Evolutionary conservation across 768 basidiomycete genomes (phyloP).

Genomic region (Fistulinella prunicolor): DNA sequence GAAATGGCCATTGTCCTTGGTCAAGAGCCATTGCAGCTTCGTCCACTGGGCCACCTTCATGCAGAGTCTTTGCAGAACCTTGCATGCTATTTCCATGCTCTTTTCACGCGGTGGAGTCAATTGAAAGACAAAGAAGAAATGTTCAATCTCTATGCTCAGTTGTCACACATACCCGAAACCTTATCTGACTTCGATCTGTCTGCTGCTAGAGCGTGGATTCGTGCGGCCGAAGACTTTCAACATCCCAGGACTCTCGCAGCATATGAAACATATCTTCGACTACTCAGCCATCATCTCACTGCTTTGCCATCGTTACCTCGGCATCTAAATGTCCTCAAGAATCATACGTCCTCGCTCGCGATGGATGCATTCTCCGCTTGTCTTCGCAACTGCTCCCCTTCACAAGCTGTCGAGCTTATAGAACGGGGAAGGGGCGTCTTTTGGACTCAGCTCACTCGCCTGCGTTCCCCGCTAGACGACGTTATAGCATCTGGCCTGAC

Average conservation of each 20-base stretch:
- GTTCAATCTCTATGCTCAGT: not conserved
- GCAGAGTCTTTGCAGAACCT: not conserved
- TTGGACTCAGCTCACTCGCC: too few species aligned
- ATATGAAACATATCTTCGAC: conserved; percentile 1
- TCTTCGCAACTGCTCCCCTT: conserved; percentile 8
- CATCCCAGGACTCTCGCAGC: conserved; percentile 3
- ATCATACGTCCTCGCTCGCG: conserved; percentile 5
- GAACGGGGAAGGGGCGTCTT: conserved; percentile 21
- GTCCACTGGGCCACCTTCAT: not conserved
- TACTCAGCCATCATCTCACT: conserved; percentile 4
- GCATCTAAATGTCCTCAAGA: not conserved
- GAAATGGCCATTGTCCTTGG: not conserved
- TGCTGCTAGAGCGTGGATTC: not conserved
- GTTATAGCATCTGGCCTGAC: not conserved
- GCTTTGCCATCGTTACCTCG: too few species aligned
- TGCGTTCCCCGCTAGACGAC: conserved; percentile 2
- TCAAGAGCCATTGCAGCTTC: not conserved
- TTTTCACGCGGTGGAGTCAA: not conserved
- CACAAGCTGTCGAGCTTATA: conserved; percentile 28
- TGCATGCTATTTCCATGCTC: not conserved
- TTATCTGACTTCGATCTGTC: not conserved
- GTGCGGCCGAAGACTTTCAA: not conserved
- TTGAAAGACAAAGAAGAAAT: too few species aligned
- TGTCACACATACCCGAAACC: not conserved
- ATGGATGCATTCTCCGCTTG: conserved; percentile 11